phyloP scores from a whole-genome alignment of 257 asterid species.

The Paraleonurus japonicus region DNA sequence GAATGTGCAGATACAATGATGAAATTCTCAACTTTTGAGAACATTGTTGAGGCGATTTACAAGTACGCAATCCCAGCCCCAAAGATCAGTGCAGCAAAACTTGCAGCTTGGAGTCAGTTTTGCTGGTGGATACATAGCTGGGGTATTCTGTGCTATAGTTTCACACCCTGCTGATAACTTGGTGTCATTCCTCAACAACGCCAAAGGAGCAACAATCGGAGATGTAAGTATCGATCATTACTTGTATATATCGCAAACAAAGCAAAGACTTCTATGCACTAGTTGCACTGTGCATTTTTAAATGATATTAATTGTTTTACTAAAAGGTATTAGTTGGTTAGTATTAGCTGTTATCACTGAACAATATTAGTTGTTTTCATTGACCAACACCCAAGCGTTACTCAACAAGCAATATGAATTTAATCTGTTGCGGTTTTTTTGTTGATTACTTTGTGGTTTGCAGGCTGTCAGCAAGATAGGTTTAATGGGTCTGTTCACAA shows the following conservation, averaged over 20 bases:
- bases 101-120: constrained; percentile 86
- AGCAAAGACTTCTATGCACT: too few relatives aligned
- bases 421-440: background rate
- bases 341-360: too few relatives aligned
- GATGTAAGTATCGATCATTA: constrained; percentile 47
- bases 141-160: constrained; percentile 72
- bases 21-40: constrained; percentile 86
- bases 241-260: too few relatives aligned
- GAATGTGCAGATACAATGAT: constrained; percentile 78
- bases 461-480: constrained; percentile 90
- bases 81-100: constrained; percentile 72
- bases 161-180: constrained; percentile 93
- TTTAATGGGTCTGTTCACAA: constrained; percentile 68
- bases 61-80: constrained; percentile 71
- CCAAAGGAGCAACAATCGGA: constrained; percentile 78
- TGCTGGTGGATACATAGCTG: constrained; percentile 81
- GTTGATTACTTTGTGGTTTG: background rate
- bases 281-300: too few relatives aligned
- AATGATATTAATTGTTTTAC: too few relatives aligned
- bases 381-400: too few relatives aligned
- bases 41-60: constrained; percentile 65
- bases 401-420: background rate
- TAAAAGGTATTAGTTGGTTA: too few relatives aligned
- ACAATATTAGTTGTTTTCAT: too few relatives aligned
- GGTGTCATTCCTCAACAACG: constrained; percentile 87